Base-by-base conservation (phyloP, 1,284 basidiomycete genomes). In the Apiotrichum montevideense region DNA sequence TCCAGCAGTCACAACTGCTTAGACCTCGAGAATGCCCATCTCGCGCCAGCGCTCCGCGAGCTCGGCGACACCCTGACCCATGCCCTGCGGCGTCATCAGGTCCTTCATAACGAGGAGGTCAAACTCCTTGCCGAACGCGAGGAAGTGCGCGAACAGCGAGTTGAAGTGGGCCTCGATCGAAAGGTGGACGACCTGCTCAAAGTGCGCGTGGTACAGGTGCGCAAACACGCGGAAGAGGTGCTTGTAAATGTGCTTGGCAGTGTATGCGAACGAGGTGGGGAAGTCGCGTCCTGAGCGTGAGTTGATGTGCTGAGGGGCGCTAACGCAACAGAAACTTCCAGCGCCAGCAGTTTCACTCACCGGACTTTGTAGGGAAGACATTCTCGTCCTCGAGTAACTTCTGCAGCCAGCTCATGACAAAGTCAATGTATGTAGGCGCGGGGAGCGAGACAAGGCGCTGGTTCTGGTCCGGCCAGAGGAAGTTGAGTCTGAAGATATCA, bases 371-470 rank as follows among this genome's bases (percentile, higher is more conserved):
- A 2, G 95, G 95, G 79, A 98, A 98, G 34, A 88, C 86, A 59
- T 80, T 83, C 69, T 97, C 93, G 76, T 98, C 95, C 66, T 93
- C 87, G 40, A 98, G 81, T 34, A 96, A 80, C 68, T 94, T 94
- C 70, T 97, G 92, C 5, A 96, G 84, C 94, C 94, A 98, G 10
- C 91, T 94, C 89, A 98, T 94, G 63, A 98, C 94, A 74, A 95
- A 98, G 79, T 98, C 95, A 63, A 98, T 94, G 77, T 98, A 98
- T 33, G 92, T 95, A 6, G 95, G 90, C 3, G 95, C 95, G 13
- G 95, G 87, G 0, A 99, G 81, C 65, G 95, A 86, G 43, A 98
- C 90, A 65, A 87, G 88, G 73, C 94, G 94, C 55, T 93, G 88
- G 75, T 90, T 90, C 69, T 90, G 87, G 77, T 97, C 96, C 68